Base-by-base conservation (phyloP, 1,284 basidiomycete species). In the Chalciporus sp. region DNA sequence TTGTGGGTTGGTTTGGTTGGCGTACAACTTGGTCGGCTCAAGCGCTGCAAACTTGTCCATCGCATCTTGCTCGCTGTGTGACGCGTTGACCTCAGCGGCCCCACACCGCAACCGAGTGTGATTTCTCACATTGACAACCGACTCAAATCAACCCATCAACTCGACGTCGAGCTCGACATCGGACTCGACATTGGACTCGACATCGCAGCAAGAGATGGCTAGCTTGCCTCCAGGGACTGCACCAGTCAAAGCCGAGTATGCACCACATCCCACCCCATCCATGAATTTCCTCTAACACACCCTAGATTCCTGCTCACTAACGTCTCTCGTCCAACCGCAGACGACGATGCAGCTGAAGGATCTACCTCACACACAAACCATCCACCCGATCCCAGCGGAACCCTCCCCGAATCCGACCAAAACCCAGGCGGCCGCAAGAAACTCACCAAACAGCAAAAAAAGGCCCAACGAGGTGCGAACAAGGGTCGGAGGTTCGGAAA, bases 41-140 rank as follows among this genome's bases (percentile, higher is more conserved):
- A 92, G 79, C 0, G 88, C 80, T 27, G 82, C 76, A 68, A 92
- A 92, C 71, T 86, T 88, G 73, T 92, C 87, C 90, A 92, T 92
- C 53, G 62, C 49, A 51, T 55, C 47, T 26, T 62, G 61, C 43
- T 48, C 52, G 26, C 1, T 42, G 54, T 42, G 17, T 4, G 43
- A 50, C 47, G 49, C 47, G 47, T 41, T 46, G 45, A 14, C 16
- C 45, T 52, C 44, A 28, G 14, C 37, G 26, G 44, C 43, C 47
- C 48, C 51, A 45, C 63, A 63, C 62, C n/a, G 4, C 8, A 37
- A 17, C 28, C 28, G 33, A 12, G 33, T 17, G 7, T 37, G n/a
- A 37, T 37, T 37, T 37, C 35, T 37, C 35, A 37, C n/a, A 35
- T 23, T 23, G 23, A 35, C 14, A 35, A 37, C 35, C 16, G 8